Base-by-base conservation (phyloP, 1,284 basidiomycete genomes). In the Pulchroboletus neoregius region DNA sequence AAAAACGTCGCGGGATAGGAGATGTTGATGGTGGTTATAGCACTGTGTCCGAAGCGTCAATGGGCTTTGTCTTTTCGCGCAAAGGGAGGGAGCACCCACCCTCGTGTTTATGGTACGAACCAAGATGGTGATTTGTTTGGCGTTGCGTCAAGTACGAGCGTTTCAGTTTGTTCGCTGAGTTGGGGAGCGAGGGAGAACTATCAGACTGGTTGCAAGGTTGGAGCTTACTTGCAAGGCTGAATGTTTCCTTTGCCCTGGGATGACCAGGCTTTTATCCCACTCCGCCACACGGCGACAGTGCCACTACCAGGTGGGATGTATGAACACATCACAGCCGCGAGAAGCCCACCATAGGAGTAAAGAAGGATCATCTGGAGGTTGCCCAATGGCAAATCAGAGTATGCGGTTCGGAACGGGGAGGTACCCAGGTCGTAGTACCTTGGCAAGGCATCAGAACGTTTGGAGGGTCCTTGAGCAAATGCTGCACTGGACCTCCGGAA, bases 271-370 rank as follows among this genome's bases (percentile, higher is more conserved):
- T 54, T 60, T 60, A 63, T 60, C 51, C 52, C 38, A 42, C 26
- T 15, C 50, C 60, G 58, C 58, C 58, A 49, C 58, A 62, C 54
- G 54, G 46, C 13, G 41, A 58, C 56, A 60, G 53, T 41, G 58
- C 58, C 61, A 63, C 54, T 56, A 43, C 47, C 58, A 60, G 61
- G 61, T 58, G 58, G 61, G 48, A 15, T 48, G 31, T 47, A 50
- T 56, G 48, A 54, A 26, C 39, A 38, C 28, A 37, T 38, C 58
- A 60, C 61, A 58, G 58, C 58, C 58, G 57, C 46, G 24, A 60
- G 59, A 63, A 60, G 58, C 39, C 34, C 16, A 35, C 26, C 27
- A 51, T 50, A 40, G 43, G 48, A 54, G 51, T 28, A 38, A 46
- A 49, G 49, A 41, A 53, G 48, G 35, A 37, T 35, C 20, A 20